Evolutionary conservation across 306 rosid genomes (phyloP), one percentile per base, ranked within the genome.

Genomic region (Lotus japonicus): DNA sequence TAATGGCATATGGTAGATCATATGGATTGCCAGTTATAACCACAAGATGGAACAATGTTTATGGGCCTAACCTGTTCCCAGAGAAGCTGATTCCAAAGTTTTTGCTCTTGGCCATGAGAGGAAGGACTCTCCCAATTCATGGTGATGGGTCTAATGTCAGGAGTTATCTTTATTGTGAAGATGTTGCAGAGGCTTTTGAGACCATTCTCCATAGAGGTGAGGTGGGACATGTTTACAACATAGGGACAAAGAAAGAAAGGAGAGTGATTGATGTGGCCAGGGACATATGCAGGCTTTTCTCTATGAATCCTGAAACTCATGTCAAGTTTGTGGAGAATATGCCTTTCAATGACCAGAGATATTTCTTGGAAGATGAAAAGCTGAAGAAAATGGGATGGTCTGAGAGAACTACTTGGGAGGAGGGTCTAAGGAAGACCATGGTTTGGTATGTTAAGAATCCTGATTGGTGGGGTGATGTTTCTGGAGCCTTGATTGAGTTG

Each of bases 381-480:
- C 62, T 83, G 54, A 83, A 67, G 70, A 68, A 15, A 21, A 67
- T 79, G 76, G 84, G 87, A 4, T 83, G 87, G 84, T 71, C 15
- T 8, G 87, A 79, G 49, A 31, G 68, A 0, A 83, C 84, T 8
- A 35, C 54, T 16, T 83, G 84, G 87, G 84, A 83, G 7, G 87
- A 83, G 35, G 84, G 84, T 9, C 12, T 83, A 33, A 83, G 44
- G 51, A 79, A 71, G 58, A 79, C 87, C 16, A 72, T 79, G 66
- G 84, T 72, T 43, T 83, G 84, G 87, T 79, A 76, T 80, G 64
- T 77, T 1, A 72, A 68, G 64, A 83, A 75, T 41, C 77, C 75
- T 23, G 67, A 76, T 79, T 83, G 87, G 84, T 83, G 87, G 87
- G 87, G 87, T 10, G 87, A 83, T 68, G 84, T 83, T 16, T 72